phyloP scores from a whole-genome alignment of 2,329 filamentous ascomycete genomes.

The Byssoonygena ceratinophila region DNA sequence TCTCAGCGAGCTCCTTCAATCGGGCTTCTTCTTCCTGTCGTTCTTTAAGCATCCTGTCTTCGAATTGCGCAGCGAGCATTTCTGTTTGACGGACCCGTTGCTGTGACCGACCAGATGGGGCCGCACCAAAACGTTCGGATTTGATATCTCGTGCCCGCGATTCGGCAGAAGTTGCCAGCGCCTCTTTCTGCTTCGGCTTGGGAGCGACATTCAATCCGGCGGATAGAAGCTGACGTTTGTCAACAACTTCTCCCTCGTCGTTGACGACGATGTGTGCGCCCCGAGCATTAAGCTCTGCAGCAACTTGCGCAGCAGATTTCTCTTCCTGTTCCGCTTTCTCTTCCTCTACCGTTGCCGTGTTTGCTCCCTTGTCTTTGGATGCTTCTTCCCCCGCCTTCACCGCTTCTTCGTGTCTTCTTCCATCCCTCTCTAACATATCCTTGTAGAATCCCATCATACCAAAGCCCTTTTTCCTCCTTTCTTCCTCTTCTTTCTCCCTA shows the following conservation, averaged over 20 bases:
- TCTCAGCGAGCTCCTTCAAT: conserved; percentile 44
- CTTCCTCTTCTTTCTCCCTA: conserved; percentile 45
- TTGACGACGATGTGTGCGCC: conserved; percentile 48
- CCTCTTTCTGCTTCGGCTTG: conserved; percentile 38
- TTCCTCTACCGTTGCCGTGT: conserved; percentile 17
- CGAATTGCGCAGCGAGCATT: conserved; percentile 51
- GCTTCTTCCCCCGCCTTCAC: conserved; percentile 45
- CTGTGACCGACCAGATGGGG: conserved; percentile 32
- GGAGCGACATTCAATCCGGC: conserved; percentile 52
- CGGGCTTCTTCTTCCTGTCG: conserved; percentile 49
- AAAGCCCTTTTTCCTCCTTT: conserved; percentile 37
- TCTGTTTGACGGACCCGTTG: conserved; percentile 48
- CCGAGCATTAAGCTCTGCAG: conserved; percentile 43
- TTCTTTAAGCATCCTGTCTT: conserved; percentile 45
- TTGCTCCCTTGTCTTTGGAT: conserved; percentile 24
- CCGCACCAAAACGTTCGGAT: conserved; percentile 21
- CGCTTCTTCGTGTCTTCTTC: conserved; percentile 47
- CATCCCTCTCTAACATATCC: conserved; percentile 48
- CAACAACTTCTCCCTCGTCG: conserved; percentile 54
- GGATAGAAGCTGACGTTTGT: conserved; percentile 52
- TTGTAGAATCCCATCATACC: conserved; percentile 54
- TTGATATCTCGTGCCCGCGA: not conserved
- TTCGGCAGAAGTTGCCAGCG: conserved; percentile 11
- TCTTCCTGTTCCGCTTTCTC: conserved; percentile 29
- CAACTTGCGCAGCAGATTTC: conserved; percentile 44